These are phyloP conservation scores for Aspergillus bombycis DNA, from an alignment of 2,329 filamentous ascomycete genomes.

Conservation along the genomic window DNA sequence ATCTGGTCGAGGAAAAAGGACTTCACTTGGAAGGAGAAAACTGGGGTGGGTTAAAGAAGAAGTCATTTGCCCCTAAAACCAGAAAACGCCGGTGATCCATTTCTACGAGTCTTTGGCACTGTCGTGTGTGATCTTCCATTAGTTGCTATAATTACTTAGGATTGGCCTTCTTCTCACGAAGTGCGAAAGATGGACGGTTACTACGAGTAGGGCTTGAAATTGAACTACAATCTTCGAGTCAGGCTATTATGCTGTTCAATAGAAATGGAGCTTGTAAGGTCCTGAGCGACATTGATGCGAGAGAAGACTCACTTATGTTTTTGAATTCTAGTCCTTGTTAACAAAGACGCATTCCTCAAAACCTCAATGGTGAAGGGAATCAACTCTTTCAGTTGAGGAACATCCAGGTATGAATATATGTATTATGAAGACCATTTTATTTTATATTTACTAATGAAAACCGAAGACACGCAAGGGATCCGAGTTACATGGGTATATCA, in stretches of 20 bases:
- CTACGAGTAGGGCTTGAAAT: not conserved
- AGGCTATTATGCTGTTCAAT: not conserved
- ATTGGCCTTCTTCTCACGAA: too few species aligned
- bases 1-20: conserved; percentile 13
- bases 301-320: not conserved
- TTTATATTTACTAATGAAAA: too few species aligned
- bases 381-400: too few species aligned
- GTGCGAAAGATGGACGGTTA: too few species aligned
- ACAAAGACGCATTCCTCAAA: too few species aligned
- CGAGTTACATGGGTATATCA: too few species aligned
- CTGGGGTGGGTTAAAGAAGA: conserved; percentile 10
- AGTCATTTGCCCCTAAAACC: conserved; percentile 8
- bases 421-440: too few species aligned
- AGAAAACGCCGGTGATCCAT: not conserved
- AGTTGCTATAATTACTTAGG: not conserved
- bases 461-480: too few species aligned
- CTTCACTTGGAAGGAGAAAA: not conserved
- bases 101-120: not conserved
- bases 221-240: not conserved
- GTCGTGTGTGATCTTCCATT: not conserved
- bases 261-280: not conserved
- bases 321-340: not conserved
- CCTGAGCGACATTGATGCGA: not conserved
- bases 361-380: too few species aligned
- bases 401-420: too few species aligned